Conservation (phyloP, 2,329 filamentous ascomycete genomes). For the Aspergillus viridinutans region DNA sequence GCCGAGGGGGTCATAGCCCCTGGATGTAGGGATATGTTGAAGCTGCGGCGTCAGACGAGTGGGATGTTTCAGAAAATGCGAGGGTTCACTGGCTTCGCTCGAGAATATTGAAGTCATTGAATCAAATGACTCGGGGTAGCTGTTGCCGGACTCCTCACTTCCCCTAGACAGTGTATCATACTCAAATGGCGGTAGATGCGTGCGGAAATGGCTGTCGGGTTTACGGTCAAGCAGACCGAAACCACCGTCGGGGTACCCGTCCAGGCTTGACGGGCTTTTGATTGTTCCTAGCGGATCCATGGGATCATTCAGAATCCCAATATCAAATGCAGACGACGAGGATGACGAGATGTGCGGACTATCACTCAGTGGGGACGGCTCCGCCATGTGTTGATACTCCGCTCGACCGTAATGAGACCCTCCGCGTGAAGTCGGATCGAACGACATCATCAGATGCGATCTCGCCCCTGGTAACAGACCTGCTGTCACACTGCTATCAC, state of each 20-base stretch:
- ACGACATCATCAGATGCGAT: conserved; percentile 31
- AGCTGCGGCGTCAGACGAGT: conserved; percentile 18
- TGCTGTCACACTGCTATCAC: conserved; percentile 30
- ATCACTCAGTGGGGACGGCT: conserved; percentile 36
- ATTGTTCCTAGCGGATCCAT: conserved; percentile 39
- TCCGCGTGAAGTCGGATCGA: conserved; percentile 30
- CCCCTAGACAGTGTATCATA: conserved; percentile 22
- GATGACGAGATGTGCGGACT: conserved; percentile 39
- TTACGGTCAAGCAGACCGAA: conserved; percentile 26
- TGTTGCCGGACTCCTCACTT: conserved; percentile 20
- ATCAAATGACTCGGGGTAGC: conserved; percentile 28
- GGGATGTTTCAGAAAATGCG: conserved; percentile 25
- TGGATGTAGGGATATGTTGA: conserved; percentile 20
- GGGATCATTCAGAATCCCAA: conserved; percentile 34
- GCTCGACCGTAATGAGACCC: conserved; percentile 28
- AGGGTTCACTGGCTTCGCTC: conserved; percentile 22
- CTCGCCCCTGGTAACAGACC: conserved; percentile 27
- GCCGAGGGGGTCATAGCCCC: conserved; percentile 30
- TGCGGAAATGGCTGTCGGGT: conserved; percentile 19
- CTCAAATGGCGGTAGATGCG: conserved; percentile 24
- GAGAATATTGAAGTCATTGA: conserved; percentile 28
- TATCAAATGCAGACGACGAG: conserved; percentile 37
- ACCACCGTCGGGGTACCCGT: conserved; percentile 31
- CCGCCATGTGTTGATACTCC: conserved; percentile 37
- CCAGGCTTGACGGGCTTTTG: conserved; percentile 28